Conservation (phyloP, 257 asterid species). For the Primulina tabacum region DNA sequence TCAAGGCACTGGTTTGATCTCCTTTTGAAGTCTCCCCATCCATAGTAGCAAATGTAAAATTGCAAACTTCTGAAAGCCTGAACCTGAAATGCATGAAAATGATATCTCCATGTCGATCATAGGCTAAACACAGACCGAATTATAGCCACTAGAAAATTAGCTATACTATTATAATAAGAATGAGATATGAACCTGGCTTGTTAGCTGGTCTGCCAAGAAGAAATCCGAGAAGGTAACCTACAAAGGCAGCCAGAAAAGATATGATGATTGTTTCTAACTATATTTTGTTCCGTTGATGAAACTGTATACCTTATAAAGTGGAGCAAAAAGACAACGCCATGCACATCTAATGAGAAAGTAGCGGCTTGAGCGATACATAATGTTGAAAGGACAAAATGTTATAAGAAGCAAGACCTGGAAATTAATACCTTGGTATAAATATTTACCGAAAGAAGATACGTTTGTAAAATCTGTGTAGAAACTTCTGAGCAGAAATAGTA, state of each 20-base stretch:
- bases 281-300: constrained; percentile 22
- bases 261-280: neutral
- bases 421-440: neutral
- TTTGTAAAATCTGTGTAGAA: too few species aligned
- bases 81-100: constrained; percentile 44
- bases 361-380: neutral
- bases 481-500: too few species aligned
- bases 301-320: constrained; percentile 32
- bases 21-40: constrained; percentile 56
- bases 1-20: constrained; percentile 40
- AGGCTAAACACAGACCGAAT: too few species aligned
- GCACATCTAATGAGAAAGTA: neutral
- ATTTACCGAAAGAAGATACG: too few species aligned
- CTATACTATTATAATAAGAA: neutral
- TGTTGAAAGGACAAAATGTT: neutral
- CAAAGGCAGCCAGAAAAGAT: constrained; percentile 22
- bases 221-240: constrained; percentile 49
- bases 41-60: constrained; percentile 67
- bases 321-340: neutral
- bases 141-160: neutral
- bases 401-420: neutral
- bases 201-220: constrained; percentile 55
- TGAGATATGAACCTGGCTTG: constrained; percentile 66
- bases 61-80: constrained; percentile 69
- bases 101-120: neutral